Conservation (phyloP, 371 early-diverging fungal species). For the Saksenaea oblongispora region DNA sequence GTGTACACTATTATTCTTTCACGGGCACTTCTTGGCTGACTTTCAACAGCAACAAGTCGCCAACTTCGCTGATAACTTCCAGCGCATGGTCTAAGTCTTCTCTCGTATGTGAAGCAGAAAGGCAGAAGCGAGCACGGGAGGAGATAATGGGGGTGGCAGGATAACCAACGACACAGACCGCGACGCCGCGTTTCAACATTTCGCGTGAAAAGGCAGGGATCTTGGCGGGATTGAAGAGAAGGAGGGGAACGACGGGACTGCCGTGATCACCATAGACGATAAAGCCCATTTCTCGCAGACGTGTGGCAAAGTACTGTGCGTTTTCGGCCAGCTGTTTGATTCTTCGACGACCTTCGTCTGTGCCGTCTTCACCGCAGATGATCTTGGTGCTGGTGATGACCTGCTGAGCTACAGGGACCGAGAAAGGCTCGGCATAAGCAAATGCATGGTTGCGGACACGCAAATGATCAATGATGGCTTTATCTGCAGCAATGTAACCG, state of each 20-base stretch:
- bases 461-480: slow-evolving; percentile 82
- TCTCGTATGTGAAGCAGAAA: slow-evolving; percentile 93
- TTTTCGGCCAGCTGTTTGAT: slow-evolving; percentile 87
- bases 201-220: slow-evolving; percentile 97
- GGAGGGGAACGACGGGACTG: slow-evolving; percentile 94
- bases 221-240: slow-evolving; percentile 96
- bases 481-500: slow-evolving; percentile 91
- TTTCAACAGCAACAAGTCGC: slow-evolving; percentile 68
- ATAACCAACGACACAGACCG: slow-evolving; percentile 97
- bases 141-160: slow-evolving; percentile 95
- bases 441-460: slow-evolving; percentile 84
- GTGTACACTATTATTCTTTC: not conserved
- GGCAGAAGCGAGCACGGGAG: slow-evolving; percentile 94
- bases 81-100: slow-evolving; percentile 81
- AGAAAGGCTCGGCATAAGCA: slow-evolving; percentile 93
- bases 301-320: slow-evolving; percentile 78
- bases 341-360: slow-evolving; percentile 79
- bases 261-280: slow-evolving; percentile 94
- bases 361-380: slow-evolving; percentile 85
- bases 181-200: slow-evolving; percentile 87
- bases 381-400: slow-evolving; percentile 84
- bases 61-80: slow-evolving; percentile 64
- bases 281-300: slow-evolving; percentile 90
- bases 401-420: slow-evolving; percentile 89
- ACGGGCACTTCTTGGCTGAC: slow-evolving; percentile 20